Evolutionary conservation across 139 green algal genomes (phyloP).

Genomic region (Coelastrella sp.): DNA sequence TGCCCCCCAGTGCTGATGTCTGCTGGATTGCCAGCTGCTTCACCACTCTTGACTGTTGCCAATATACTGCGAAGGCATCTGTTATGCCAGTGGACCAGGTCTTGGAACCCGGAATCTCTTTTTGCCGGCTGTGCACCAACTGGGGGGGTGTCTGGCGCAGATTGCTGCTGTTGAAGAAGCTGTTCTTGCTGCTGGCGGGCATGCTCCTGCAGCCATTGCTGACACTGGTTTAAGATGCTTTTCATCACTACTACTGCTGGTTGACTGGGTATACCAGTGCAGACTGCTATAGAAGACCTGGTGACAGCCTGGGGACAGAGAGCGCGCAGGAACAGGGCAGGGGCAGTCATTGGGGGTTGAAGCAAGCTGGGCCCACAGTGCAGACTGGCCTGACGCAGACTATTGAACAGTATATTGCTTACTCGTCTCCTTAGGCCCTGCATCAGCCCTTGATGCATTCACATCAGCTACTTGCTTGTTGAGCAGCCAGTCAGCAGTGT

Average conservation of each 20-base stretch:
- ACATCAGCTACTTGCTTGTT: too few species aligned
- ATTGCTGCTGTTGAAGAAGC: not conserved
- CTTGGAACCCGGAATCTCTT: not conserved
- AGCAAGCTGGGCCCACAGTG: too few species aligned
- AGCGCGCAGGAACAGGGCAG: too few species aligned
- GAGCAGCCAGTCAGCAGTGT: too few species aligned
- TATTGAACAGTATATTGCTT: too few species aligned
- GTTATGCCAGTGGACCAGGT: conserved; percentile 11
- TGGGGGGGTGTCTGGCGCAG: not conserved
- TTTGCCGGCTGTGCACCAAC: not conserved
- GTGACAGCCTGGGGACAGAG: not conserved
- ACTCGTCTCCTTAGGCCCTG: too few species aligned
- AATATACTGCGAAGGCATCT: conserved; percentile 11
- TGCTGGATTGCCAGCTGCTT: not conserved
- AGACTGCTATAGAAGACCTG: not conserved
- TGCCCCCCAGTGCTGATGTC: not conserved
- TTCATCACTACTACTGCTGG: too few species aligned
- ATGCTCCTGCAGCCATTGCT: conserved; percentile 34
- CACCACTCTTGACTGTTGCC: not conserved
- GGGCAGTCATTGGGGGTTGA: too few species aligned
- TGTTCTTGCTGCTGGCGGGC: not conserved
- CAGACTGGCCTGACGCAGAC: too few species aligned
- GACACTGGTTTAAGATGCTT: conserved; percentile 20
- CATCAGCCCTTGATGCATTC: too few species aligned
- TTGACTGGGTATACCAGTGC: not conserved